Conservation (phyloP, 73 alveolate species). For the Paramecium tetraurelia region DNA sequence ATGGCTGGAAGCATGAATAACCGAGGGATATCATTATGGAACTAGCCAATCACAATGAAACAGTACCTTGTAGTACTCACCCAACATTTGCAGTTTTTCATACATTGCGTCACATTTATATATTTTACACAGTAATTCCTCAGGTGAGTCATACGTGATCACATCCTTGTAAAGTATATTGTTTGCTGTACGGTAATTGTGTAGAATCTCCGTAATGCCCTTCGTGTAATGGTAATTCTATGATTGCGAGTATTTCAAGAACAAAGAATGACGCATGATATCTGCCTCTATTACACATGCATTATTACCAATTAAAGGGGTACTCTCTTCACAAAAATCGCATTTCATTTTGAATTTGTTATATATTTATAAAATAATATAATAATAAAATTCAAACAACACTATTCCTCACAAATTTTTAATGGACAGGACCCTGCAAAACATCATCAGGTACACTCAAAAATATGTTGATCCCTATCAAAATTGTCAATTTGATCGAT, state of each 20-base stretch:
- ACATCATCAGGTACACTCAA: neutral
- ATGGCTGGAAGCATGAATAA: slow-evolving; percentile 47
- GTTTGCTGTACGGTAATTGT: neutral
- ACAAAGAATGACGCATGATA: slow-evolving; percentile 24
- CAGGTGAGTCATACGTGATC: neutral
- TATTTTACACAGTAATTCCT: neutral
- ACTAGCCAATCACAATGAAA: neutral
- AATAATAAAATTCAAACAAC: neutral
- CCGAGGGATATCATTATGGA: slow-evolving; percentile 61
- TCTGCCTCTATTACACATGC: neutral
- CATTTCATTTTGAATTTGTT: slow-evolving; percentile 16
- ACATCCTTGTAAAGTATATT: neutral
- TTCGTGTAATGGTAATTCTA: neutral
- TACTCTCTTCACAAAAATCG: neutral
- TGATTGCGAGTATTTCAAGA: slow-evolving; percentile 34
- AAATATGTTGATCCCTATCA: neutral
- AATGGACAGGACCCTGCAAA: neutral
- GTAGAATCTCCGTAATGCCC: neutral
- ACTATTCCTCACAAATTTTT: neutral
- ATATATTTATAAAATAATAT: neutral
- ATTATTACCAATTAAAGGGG: neutral
- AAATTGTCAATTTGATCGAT: neutral
- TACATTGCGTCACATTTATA: neutral
- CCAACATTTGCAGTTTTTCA: slow-evolving; percentile 44
- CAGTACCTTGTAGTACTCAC: slow-evolving; percentile 52